A percentile compares a stretch with the other conserved stretches of the same genome.
Conservation (phyloP, 2,329 filamentous ascomycete genomes). For the Juglanconis juglandina region DNA sequence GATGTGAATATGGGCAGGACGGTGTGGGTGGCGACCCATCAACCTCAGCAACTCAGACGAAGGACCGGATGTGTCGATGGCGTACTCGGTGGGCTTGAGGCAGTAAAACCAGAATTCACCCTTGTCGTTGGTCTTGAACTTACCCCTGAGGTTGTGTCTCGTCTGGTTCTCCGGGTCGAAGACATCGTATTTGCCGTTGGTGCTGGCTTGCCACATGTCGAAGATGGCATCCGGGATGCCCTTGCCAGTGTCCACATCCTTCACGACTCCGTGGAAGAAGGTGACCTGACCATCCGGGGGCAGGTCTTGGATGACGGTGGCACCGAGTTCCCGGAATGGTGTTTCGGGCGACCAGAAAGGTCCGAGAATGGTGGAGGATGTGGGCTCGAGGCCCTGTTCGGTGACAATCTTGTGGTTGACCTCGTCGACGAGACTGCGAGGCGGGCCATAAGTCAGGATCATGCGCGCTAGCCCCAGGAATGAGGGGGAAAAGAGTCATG, state of each 20-base stretch:
- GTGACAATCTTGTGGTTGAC: slow-evolving; percentile 58
- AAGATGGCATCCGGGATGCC: slow-evolving; percentile 43
- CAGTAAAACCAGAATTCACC: slow-evolving; percentile 63
- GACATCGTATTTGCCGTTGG: slow-evolving; percentile 58
- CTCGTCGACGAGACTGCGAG: slow-evolving; percentile 51
- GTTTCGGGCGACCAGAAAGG: slow-evolving; percentile 65
- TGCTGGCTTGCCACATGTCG: slow-evolving; percentile 61
- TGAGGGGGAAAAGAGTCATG: background rate
- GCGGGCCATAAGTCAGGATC: too few relatives aligned
- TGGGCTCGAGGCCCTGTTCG: slow-evolving; percentile 39
- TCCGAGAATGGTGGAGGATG: slow-evolving; percentile 62
- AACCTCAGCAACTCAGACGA: slow-evolving; percentile 21
- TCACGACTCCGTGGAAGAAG: slow-evolving; percentile 50
- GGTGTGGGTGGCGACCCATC: slow-evolving; percentile 24
- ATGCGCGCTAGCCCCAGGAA: too few relatives aligned
- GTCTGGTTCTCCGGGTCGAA: slow-evolving; percentile 58
- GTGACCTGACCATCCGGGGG: slow-evolving; percentile 39
- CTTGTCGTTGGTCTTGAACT: slow-evolving; percentile 60
- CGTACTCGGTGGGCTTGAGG: slow-evolving; percentile 61
- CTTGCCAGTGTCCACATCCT: slow-evolving; percentile 21
- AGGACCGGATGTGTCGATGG: slow-evolving; percentile 52
- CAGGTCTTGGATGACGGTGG: slow-evolving; percentile 46
- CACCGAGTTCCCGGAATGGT: slow-evolving; percentile 53
- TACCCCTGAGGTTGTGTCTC: slow-evolving; percentile 62
- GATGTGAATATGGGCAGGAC: slow-evolving; percentile 26